phyloP scores from a whole-genome alignment of 805 yeast species.

The Candida ficus region DNA sequence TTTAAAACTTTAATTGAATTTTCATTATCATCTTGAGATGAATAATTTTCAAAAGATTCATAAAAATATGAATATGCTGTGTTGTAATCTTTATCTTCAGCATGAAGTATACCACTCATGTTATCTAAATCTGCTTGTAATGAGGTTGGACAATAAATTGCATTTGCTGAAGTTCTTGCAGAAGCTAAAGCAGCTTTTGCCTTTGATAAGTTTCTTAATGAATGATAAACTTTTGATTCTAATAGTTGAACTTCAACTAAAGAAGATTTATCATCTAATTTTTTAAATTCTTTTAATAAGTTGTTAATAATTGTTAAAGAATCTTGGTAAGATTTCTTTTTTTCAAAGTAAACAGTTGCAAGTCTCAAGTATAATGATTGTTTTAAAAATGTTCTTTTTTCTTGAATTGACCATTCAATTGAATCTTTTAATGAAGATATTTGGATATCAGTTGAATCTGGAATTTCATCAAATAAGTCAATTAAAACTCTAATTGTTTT shows the following conservation, averaged over 20 bases:
- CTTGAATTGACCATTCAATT: slow-evolving; percentile 81
- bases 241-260: slow-evolving; percentile 92
- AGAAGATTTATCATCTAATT: slow-evolving; percentile 91
- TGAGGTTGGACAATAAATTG: slow-evolving; percentile 91
- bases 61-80: slow-evolving; percentile 94
- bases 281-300: slow-evolving; percentile 80
- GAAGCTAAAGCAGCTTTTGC: slow-evolving; percentile 89
- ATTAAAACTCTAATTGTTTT: slow-evolving; percentile 79
- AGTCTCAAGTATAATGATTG: slow-evolving; percentile 84
- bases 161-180: slow-evolving; percentile 96
- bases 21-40: slow-evolving; percentile 49
- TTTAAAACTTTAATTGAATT: slow-evolving; percentile 77
- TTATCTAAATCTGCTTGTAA: slow-evolving; percentile 92
- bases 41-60: slow-evolving; percentile 91
- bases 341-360: slow-evolving; percentile 67
- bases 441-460: slow-evolving; percentile 61
- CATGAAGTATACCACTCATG: slow-evolving; percentile 92
- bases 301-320: slow-evolving; percentile 68
- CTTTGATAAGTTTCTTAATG: slow-evolving; percentile 85
- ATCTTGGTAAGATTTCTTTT: slow-evolving; percentile 54
- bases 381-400: slow-evolving; percentile 81
- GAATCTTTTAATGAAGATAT: slow-evolving; percentile 70
- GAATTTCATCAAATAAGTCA: slow-evolving; percentile 66
- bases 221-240: slow-evolving; percentile 86
- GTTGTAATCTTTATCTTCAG: slow-evolving; percentile 94